phyloP scores from a whole-genome alignment of 106 monocot genomes.

The Iris macrosiphon region DNA sequence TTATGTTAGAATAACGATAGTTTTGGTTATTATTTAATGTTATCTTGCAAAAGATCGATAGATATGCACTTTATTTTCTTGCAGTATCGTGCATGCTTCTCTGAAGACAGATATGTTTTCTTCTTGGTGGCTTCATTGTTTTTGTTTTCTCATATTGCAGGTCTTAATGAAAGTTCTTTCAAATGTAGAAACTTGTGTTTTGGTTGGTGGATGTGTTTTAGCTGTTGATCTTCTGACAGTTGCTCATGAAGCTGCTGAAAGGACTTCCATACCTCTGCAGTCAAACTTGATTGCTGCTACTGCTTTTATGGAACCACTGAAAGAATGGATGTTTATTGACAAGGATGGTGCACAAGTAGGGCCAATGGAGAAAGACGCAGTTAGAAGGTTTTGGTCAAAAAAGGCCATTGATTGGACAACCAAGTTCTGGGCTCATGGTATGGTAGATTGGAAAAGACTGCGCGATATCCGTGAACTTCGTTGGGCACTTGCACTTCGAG shows the following conservation, averaged over 20 bases:
- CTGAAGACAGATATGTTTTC: not conserved
- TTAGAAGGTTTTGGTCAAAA: constrained; percentile 89
- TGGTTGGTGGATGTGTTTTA: constrained; percentile 92
- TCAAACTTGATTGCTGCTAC: constrained; percentile 96
- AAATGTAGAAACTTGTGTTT: constrained; percentile 91
- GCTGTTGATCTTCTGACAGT: constrained; percentile 90
- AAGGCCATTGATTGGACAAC: constrained; percentile 87
- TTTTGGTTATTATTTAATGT: too few species aligned
- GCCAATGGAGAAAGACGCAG: constrained; percentile 89
- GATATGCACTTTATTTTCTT: too few species aligned
- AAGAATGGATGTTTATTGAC: constrained; percentile 94
- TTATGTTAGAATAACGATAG: too few species aligned
- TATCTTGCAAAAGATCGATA: too few species aligned
- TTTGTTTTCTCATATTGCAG: constrained; percentile 30
- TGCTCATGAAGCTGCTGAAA: constrained; percentile 90
- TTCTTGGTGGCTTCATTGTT: not conserved
- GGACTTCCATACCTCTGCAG: constrained; percentile 91
- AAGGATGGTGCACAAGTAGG: constrained; percentile 72
- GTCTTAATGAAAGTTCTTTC: constrained; percentile 79
- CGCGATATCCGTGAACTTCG: constrained; percentile 98
- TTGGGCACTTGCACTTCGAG: constrained; percentile 75
- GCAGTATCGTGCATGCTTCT: too few species aligned
- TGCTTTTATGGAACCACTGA: constrained; percentile 98
- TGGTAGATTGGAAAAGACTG: constrained; percentile 88
- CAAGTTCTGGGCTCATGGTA: constrained; percentile 91